phyloP scores from a whole-genome alignment of 768 basidiomycete species.

The Trametes meyenii region DNA sequence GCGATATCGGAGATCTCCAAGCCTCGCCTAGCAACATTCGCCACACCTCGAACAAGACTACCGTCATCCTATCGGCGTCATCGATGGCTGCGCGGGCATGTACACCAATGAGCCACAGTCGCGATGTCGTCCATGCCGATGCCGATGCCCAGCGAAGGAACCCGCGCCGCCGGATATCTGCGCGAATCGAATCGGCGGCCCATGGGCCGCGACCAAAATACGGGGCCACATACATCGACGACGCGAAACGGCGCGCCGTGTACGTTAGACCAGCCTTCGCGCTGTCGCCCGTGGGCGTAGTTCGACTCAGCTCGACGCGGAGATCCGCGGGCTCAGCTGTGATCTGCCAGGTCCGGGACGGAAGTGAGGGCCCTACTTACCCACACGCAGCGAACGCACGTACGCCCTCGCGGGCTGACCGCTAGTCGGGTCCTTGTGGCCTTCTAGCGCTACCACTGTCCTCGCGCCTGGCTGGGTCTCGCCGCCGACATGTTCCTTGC shows the following conservation, averaged over 20 bases:
- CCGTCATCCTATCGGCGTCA: neutral
- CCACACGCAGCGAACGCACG: neutral
- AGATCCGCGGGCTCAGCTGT: constrained; percentile 7
- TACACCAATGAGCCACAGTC: neutral
- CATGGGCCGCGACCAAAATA: constrained; percentile 13
- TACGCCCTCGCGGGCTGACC: neutral
- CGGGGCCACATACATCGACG: neutral
- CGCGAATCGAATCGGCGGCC: neutral
- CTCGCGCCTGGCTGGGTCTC: neutral
- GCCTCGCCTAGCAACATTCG: neutral
- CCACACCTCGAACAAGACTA: neutral
- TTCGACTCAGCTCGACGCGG: neutral
- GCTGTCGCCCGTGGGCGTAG: neutral
- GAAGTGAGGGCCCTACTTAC: neutral
- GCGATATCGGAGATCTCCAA: neutral
- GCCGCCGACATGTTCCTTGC: neutral
- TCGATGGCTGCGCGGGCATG: neutral
- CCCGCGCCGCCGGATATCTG: neutral
- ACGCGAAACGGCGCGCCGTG: neutral
- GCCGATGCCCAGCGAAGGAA: neutral
- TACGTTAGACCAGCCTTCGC: constrained; percentile 4
- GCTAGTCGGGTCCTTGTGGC: neutral
- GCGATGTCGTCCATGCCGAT: too few species aligned
- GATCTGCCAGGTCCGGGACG: neutral
- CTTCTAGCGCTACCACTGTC: neutral